phyloP scores from a whole-genome alignment of 805 yeast genomes.

The Zygotorulaspora chibaensis region DNA sequence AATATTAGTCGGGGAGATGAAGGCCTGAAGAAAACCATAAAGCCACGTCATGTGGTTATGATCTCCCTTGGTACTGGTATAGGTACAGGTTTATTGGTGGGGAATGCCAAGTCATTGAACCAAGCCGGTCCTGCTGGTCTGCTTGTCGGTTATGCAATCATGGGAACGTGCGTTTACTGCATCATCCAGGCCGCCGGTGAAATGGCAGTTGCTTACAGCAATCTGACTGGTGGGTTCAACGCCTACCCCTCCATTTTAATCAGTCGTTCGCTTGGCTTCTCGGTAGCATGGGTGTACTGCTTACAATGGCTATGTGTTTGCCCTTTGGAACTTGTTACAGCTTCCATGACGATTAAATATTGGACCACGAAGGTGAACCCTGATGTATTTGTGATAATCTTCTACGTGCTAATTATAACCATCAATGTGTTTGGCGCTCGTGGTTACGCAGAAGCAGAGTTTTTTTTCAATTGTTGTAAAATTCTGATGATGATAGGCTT shows the following conservation, averaged over 20 bases:
- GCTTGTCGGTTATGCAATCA: conserved; percentile 53
- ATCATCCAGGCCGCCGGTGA: conserved; percentile 64
- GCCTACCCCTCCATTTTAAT: conserved; percentile 57
- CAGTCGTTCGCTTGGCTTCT: conserved; percentile 66
- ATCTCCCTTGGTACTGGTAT: conserved; percentile 72
- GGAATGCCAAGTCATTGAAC: conserved; percentile 55
- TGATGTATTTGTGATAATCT: conserved; percentile 55
- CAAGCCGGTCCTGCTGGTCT: conserved; percentile 63
- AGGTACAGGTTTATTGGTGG: conserved; percentile 73
- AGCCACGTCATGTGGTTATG: conserved; percentile 61
- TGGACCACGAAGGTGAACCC: conserved; percentile 50
- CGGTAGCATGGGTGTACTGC: conserved; percentile 69
- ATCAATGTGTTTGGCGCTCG: conserved; percentile 53
- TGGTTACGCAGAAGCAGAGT: conserved; percentile 67
- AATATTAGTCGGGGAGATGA: conserved; percentile 26
- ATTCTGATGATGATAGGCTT: conserved; percentile 56
- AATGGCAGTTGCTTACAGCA: conserved; percentile 63
- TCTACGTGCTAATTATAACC: conserved; percentile 46
- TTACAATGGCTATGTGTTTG: conserved; percentile 60
- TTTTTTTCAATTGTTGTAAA: conserved; percentile 54
- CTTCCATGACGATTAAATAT: conserved; percentile 51
- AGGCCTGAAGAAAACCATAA: conserved; percentile 34
- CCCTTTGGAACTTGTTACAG: conserved; percentile 64
- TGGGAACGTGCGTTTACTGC: conserved; percentile 58
- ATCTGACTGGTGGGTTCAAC: conserved; percentile 55